Conservation (phyloP, 257 asterid species). For the Petunia secreta region DNA sequence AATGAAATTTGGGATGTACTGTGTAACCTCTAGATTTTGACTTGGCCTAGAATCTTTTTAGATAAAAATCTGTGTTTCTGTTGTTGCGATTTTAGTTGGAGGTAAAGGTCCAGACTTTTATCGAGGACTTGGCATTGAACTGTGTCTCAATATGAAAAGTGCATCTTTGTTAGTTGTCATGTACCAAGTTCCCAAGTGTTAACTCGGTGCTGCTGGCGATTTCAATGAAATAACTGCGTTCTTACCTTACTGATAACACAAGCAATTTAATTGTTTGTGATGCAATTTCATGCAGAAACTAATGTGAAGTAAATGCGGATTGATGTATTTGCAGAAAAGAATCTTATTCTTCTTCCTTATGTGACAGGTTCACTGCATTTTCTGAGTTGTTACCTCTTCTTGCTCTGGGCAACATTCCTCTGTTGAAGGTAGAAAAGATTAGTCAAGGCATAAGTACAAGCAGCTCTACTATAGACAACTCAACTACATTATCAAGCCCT, state of each 20-base stretch:
- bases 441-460: conserved; percentile 67
- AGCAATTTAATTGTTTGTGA: not conserved
- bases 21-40: not conserved
- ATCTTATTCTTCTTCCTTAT: conserved; percentile 30
- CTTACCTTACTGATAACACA: not conserved
- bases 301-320: not conserved
- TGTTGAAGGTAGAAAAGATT: conserved; percentile 84
- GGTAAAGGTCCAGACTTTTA: not conserved
- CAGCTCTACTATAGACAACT: conserved; percentile 70
- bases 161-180: not conserved
- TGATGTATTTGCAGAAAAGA: conserved; percentile 11
- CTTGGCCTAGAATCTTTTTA: not conserved
- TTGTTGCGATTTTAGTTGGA: not conserved
- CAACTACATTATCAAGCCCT: conserved; percentile 67
- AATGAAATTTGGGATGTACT: too few relatives aligned
- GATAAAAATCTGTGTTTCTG: not conserved
- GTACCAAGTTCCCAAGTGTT: not conserved
- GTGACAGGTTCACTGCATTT: conserved; percentile 88
- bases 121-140: not conserved
- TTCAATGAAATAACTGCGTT: not conserved
- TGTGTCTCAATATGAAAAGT: not conserved
- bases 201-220: not conserved
- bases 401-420: conserved; percentile 72
- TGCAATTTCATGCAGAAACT: not conserved
- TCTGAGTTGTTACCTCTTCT: conserved; percentile 94